Conservation (phyloP, 805 yeast species). For the Soucietia sequanensis region DNA sequence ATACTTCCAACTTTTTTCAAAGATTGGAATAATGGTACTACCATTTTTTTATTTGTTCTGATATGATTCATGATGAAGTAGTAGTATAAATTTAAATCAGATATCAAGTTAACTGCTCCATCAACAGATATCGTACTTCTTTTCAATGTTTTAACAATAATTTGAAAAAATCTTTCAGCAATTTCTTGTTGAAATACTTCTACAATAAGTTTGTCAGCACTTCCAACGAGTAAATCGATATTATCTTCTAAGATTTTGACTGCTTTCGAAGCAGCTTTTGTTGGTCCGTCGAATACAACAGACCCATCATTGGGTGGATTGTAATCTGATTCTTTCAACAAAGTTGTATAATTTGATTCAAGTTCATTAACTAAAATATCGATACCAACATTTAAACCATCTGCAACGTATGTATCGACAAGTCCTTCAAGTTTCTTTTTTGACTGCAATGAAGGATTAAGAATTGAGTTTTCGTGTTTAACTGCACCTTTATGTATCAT, state of each 20-base stretch:
- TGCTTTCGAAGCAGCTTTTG: conserved; percentile 64
- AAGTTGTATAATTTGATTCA: conserved; percentile 54
- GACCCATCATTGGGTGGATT: conserved; percentile 39
- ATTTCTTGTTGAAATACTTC: conserved; percentile 95
- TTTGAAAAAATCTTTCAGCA: conserved; percentile 78
- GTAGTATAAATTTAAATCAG: conserved; percentile 78
- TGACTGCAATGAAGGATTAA: conserved; percentile 71
- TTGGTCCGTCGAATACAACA: conserved; percentile 32
- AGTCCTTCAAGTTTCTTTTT: conserved; percentile 79
- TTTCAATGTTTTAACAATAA: conserved; percentile 75
- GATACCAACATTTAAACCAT: conserved; percentile 89
- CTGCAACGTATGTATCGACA: conserved; percentile 87
- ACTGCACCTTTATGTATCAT: conserved; percentile 57
- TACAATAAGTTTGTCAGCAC: conserved; percentile 82
- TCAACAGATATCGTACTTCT: conserved; percentile 65
- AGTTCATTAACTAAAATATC: conserved; percentile 84
- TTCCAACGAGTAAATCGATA: conserved; percentile 68
- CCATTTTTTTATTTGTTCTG: conserved; percentile 58
- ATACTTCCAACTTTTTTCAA: conserved; percentile 83
- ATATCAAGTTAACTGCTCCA: conserved; percentile 81
- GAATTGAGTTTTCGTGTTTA: conserved; percentile 70
- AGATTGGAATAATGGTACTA: conserved; percentile 74
- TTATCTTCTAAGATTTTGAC: conserved; percentile 67
- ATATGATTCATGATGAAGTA: conserved; percentile 56
- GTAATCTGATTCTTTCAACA: conserved; percentile 62